These are phyloP conservation scores for Kalanchoe fedtschenkoi DNA, from an alignment of 164 flowering plant genomes.

Conservation along the genomic window DNA sequence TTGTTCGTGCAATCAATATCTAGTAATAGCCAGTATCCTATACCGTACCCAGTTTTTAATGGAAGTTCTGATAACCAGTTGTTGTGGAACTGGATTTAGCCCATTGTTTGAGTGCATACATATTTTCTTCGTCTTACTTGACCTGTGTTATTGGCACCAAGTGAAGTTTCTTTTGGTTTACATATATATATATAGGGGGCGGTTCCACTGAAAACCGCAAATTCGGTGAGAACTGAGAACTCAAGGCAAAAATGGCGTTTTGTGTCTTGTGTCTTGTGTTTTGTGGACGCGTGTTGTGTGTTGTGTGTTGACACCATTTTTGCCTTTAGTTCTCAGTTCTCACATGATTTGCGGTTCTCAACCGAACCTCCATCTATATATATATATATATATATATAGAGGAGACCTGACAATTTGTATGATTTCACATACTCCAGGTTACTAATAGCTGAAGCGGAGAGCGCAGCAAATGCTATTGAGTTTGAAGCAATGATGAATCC, in stretches of 20 bases:
- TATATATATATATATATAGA: constrained; percentile 42
- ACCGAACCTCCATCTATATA: too few species aligned
- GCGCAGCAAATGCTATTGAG: constrained; percentile 82
- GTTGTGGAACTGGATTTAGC: background rate
- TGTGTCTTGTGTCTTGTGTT: too few species aligned
- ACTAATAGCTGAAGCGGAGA: constrained; percentile 82
- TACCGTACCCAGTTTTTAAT: too few species aligned
- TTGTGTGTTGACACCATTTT: too few species aligned
- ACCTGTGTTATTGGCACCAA: background rate
- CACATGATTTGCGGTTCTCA: too few species aligned
- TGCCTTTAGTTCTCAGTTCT: too few species aligned
- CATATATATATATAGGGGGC: constrained; percentile 40
- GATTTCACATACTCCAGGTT: constrained; percentile 36
- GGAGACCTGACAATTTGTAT: constrained; percentile 18
- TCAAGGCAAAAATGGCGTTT: too few species aligned
- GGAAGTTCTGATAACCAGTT: background rate
- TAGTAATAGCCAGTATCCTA: too few species aligned
- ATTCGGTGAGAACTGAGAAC: too few species aligned
- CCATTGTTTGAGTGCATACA: background rate
- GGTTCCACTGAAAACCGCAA: too few species aligned
- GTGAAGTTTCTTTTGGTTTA: constrained; percentile 29
- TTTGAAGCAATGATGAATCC: constrained; percentile 61
- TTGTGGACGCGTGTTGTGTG: too few species aligned
- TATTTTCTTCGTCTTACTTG: background rate
- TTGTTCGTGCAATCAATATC: background rate